Conservation (phyloP, 306 rosid species). For the Glycine latifolia region DNA sequence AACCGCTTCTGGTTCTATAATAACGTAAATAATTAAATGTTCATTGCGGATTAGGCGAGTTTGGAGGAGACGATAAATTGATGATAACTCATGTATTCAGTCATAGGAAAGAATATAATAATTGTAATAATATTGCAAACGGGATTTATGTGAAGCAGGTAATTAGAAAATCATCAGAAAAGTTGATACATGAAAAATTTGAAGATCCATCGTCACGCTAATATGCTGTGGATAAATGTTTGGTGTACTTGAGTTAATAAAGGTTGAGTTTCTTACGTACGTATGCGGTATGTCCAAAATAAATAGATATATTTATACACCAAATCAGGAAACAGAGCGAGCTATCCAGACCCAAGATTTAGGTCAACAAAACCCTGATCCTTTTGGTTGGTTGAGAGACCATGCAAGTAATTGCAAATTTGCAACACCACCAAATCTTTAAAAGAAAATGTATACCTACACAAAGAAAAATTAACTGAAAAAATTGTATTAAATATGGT, state of each 20-base stretch:
- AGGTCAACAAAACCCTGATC: constrained; percentile 50
- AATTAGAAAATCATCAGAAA: constrained; percentile 5
- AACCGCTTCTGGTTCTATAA: background rate
- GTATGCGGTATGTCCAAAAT: background rate
- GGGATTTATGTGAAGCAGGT: background rate
- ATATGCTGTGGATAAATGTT: constrained; percentile 11
- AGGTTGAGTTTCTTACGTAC: constrained; percentile 5
- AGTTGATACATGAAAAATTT: background rate
- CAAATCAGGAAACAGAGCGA: constrained; percentile 8
- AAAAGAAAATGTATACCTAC: background rate
- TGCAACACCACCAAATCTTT: background rate
- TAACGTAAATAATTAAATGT: background rate
- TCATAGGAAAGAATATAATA: background rate
- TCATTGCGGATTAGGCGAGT: background rate
- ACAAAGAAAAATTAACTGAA: constrained; percentile 12
- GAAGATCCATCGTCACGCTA: background rate
- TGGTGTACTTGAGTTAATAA: constrained; percentile 31
- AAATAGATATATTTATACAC: constrained; percentile 5
- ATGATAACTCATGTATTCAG: background rate
- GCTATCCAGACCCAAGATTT: constrained; percentile 32
- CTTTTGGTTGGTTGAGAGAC: constrained; percentile 9
- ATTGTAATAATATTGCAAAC: background rate
- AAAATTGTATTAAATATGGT: background rate
- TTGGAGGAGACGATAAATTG: constrained; percentile 8
- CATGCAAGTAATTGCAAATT: constrained; percentile 26